Conservation (phyloP, 164 flowering plant genomes). For the Magnolia kwangsiensis region DNA sequence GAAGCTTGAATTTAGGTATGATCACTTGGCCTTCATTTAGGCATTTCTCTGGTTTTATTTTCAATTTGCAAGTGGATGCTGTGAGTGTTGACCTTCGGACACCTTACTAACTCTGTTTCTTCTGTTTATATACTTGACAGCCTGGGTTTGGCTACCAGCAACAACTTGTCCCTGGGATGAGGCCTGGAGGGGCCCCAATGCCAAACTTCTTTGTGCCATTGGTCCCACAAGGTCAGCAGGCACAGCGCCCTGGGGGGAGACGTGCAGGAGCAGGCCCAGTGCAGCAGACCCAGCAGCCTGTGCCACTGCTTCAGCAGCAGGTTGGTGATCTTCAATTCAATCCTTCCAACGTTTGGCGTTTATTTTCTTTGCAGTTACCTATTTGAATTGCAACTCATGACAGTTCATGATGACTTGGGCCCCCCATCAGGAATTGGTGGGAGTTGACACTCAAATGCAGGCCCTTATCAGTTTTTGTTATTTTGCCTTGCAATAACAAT, state of each 20-base stretch:
- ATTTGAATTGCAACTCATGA: not conserved
- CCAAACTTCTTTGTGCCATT: slow-evolving; percentile 67
- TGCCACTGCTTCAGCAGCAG: slow-evolving; percentile 73
- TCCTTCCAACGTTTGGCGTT: not conserved
- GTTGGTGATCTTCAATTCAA: slow-evolving; percentile 21
- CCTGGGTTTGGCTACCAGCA: slow-evolving; percentile 84
- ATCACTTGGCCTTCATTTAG: too few species aligned
- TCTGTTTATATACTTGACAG: slow-evolving; percentile 20
- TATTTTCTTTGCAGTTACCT: not conserved
- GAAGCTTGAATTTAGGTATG: too few species aligned
- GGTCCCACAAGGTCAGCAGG: slow-evolving; percentile 72
- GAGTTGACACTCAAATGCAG: not conserved
- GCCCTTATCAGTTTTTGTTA: not conserved
- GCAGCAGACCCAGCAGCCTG: slow-evolving; percentile 67
- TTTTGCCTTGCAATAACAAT: not conserved
- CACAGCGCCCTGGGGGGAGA: slow-evolving; percentile 73
- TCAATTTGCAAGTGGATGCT: not conserved
- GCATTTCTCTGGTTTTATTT: too few species aligned
- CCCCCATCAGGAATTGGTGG: too few species aligned
- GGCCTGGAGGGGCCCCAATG: slow-evolving; percentile 72
- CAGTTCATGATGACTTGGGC: not conserved
- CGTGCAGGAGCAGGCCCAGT: slow-evolving; percentile 50
- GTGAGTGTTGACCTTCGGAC: not conserved
- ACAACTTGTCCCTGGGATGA: slow-evolving; percentile 82
- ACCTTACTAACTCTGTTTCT: not conserved